Percentiles rank a stretch among this genome's conserved stretches.
Conservation (phyloP, 106 monocot species). For the Dioscorea dumetorum region DNA sequence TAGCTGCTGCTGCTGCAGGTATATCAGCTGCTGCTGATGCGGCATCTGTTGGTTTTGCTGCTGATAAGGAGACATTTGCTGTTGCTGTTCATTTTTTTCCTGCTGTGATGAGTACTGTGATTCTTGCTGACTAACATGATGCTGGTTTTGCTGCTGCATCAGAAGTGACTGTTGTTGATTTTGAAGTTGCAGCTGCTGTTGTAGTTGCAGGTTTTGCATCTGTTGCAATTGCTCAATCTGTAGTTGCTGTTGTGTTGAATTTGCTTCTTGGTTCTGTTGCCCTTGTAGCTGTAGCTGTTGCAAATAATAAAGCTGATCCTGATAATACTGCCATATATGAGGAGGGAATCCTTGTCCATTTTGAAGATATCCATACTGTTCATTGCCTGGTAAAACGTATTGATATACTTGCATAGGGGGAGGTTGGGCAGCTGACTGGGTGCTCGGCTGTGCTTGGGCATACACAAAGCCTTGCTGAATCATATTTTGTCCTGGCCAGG, state of each 20-base stretch:
- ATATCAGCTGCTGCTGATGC: conserved; percentile 17
- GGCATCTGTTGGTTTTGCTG: conserved; percentile 19
- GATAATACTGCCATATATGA: conserved; percentile 65
- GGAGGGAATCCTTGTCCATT: conserved; percentile 31
- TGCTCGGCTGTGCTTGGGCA: conserved; percentile 24
- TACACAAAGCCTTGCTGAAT: conserved; percentile 22
- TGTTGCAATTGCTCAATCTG: conserved; percentile 10
- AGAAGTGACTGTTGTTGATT: background rate
- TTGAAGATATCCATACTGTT: conserved; percentile 32
- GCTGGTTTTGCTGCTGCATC: conserved; percentile 23
- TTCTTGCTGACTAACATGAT: background rate
- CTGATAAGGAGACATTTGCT: conserved; percentile 8
- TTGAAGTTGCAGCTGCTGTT: background rate
- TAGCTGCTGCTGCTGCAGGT: conserved; percentile 15
- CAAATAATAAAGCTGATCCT: conserved; percentile 51
- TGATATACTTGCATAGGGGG: conserved; percentile 24
- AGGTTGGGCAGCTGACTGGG: conserved; percentile 21
- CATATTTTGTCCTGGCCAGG: conserved; percentile 26
- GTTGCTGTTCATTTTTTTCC: conserved; percentile 6
- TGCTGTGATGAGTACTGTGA: background rate
- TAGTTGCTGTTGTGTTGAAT: conserved; percentile 14
- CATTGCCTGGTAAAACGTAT: conserved; percentile 22
- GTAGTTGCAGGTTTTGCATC: background rate
- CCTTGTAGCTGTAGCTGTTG: conserved; percentile 39
- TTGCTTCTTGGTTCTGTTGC: conserved; percentile 25